Percentiles rank a stretch among this genome's conserved stretches.
These are phyloP conservation scores for Arachis stenosperma DNA, from an alignment of 306 rosid genomes.

Conservation along the genomic window DNA sequence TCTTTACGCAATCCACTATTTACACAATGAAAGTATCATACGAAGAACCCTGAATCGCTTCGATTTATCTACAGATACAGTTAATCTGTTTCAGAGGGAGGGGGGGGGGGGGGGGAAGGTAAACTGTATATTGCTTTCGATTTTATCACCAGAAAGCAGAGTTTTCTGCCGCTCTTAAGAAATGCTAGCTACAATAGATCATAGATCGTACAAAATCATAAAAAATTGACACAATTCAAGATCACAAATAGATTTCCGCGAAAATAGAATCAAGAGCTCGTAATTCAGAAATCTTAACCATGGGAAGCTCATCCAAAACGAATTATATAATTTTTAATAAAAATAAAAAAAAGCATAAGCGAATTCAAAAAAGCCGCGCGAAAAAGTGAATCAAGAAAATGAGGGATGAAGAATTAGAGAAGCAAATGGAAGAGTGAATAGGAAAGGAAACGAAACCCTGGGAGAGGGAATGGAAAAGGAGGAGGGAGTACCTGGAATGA, in stretches of 20 bases:
- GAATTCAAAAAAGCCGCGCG: background rate
- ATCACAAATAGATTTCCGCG: background rate
- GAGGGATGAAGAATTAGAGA: background rate
- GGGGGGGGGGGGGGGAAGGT: too few relatives aligned
- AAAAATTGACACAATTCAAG: background rate
- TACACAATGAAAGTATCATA: background rate
- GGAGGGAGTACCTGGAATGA: slow-evolving; percentile 34
- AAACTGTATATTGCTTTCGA: background rate
- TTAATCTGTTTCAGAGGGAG: too few relatives aligned
- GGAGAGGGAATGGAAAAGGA: background rate
- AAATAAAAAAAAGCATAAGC: background rate
- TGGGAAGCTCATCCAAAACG: background rate
- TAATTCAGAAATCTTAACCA: slow-evolving; percentile 33
- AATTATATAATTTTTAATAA: background rate
- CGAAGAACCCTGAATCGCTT: too few relatives aligned
- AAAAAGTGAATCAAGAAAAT: background rate
- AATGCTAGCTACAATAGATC: background rate
- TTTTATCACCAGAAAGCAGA: background rate
- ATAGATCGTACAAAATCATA: background rate
- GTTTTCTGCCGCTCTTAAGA: background rate
- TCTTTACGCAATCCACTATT: background rate
- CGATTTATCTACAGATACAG: background rate
- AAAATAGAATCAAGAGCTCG: slow-evolving; percentile 6
- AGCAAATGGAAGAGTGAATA: background rate
- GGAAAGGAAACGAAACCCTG: background rate